Evolutionary conservation across 169 alveolate species (phyloP).

Genomic region (Plasmodium reichenowi): DNA sequence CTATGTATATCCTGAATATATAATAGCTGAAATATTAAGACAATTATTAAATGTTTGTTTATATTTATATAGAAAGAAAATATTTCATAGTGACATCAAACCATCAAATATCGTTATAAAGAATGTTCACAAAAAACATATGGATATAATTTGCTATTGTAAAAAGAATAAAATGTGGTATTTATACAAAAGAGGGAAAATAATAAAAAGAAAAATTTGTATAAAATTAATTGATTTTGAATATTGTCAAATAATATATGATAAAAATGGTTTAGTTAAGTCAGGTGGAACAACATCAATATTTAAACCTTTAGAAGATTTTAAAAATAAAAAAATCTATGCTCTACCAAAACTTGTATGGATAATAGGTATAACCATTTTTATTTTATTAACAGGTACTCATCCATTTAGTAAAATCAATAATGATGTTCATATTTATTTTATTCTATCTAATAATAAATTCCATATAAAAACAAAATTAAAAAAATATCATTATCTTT

Average conservation of each 20-base stretch:
- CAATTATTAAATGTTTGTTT: constrained; percentile 38
- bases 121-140: constrained; percentile 38
- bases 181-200: constrained; percentile 21
- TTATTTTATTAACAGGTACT: constrained; percentile 43
- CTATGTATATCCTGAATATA: constrained; percentile 48
- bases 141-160: constrained; percentile 32
- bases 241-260: constrained; percentile 23
- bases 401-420: constrained; percentile 54
- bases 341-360: constrained; percentile 41
- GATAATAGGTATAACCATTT: constrained; percentile 55
- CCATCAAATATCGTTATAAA: constrained; percentile 64
- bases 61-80: constrained; percentile 6
- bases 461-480: constrained; percentile 19
- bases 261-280: constrained; percentile 14
- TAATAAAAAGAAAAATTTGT: constrained; percentile 15
- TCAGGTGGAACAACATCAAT: constrained; percentile 67
- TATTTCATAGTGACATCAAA: constrained; percentile 64
- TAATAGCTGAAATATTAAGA: constrained; percentile 55
- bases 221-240: constrained; percentile 64
- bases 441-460: constrained; percentile 11
- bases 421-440: constrained; percentile 52
- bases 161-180: constrained; percentile 33
- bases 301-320: constrained; percentile 61
- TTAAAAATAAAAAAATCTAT: constrained; percentile 34
- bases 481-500: constrained; percentile 12